These are phyloP conservation scores for Closterium sp. DNA, from an alignment of 139 green algal species.

Conservation along the genomic window DNA sequence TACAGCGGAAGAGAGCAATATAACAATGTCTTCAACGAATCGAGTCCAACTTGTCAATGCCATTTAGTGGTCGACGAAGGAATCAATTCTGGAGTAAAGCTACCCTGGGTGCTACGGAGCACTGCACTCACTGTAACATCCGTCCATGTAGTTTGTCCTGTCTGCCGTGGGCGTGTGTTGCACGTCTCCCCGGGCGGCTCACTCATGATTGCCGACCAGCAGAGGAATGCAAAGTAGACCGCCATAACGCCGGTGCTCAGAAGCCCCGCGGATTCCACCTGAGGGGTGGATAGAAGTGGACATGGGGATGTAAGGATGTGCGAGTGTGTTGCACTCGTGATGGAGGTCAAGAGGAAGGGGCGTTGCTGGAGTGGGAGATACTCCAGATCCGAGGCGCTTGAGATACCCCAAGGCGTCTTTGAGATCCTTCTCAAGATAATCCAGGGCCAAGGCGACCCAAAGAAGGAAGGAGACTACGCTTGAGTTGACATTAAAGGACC, in stretches of 20 bases:
- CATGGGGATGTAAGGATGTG: neutral
- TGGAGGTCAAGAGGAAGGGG: neutral
- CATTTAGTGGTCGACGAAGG: too few species aligned
- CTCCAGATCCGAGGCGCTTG: neutral
- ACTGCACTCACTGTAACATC: slow-evolving; percentile 11
- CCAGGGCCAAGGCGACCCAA: too few species aligned
- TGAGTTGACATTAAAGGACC: too few species aligned
- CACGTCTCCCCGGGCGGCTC: slow-evolving; percentile 30
- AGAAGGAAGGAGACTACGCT: too few species aligned
- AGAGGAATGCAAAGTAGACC: slow-evolving; percentile 40
- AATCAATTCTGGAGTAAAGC: too few species aligned
- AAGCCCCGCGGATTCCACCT: slow-evolving; percentile 31
- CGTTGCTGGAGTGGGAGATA: neutral
- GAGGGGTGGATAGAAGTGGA: neutral
- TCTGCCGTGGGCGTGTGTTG: slow-evolving; percentile 35
- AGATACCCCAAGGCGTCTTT: too few species aligned
- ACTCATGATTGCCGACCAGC: slow-evolving; percentile 44
- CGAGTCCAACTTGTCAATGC: too few species aligned
- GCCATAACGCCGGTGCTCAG: slow-evolving; percentile 38
- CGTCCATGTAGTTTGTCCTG: slow-evolving; percentile 6
- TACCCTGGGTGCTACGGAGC: too few species aligned
- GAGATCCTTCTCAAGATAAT: too few species aligned
- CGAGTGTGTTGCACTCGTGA: neutral
- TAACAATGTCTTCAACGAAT: too few species aligned
- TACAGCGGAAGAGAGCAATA: too few species aligned